phyloP scores from a whole-genome alignment of 441 rosid species.

The Metrosideros polymorpha region DNA sequence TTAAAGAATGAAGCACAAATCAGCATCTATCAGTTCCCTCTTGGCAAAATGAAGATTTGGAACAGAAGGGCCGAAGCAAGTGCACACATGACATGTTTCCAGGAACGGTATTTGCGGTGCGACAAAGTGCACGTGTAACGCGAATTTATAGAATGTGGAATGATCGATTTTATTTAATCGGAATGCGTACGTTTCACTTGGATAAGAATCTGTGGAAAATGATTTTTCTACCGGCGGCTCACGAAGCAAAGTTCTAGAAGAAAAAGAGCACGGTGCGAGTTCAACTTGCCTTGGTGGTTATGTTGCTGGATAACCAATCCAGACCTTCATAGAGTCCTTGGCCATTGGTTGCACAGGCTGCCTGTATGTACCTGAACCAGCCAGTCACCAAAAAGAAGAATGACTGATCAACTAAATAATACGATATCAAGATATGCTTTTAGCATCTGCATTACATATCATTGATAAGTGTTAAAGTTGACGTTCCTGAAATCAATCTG shows the following conservation, averaged over 20 bases:
- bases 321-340: conserved; percentile 64
- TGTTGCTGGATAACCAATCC: conserved; percentile 56
- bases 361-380: conserved; percentile 41
- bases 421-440: neutral
- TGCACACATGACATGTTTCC: neutral
- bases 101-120: neutral
- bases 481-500: neutral
- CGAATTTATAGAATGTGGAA: neutral
- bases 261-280: neutral
- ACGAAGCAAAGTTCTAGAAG: neutral
- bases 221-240: neutral
- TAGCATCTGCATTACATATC: neutral
- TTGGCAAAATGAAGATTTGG: neutral
- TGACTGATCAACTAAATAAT: neutral
- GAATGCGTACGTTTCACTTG: neutral
- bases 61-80: neutral
- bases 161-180: neutral
- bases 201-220: neutral
- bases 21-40: neutral
- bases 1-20: neutral
- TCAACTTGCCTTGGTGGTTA: conserved; percentile 34
- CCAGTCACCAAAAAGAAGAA: neutral
- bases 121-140: neutral
- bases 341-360: conserved; percentile 49
- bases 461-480: neutral